phyloP scores from a whole-genome alignment of 208 protist genomes.

The Acanthamoeba lenticulata region DNA sequence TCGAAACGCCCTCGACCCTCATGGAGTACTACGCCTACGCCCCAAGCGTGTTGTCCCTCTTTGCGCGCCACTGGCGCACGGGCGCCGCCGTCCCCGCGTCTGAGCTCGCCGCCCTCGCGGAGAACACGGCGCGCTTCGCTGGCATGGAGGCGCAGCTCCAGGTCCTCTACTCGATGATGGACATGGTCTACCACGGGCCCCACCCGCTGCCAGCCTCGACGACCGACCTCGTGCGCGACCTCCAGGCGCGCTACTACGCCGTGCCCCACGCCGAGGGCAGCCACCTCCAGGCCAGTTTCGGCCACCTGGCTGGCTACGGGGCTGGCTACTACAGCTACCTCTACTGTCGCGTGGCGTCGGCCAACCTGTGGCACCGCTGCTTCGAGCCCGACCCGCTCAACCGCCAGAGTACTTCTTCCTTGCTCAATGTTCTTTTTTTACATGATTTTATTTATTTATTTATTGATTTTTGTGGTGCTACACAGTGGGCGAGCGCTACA shows the following conservation, averaged over 20 bases:
- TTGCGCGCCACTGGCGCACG: constrained; percentile 68
- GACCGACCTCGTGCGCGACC: constrained; percentile 13
- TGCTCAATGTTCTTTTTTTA: background rate
- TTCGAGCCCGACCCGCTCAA: constrained; percentile 14
- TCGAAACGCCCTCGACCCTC: constrained; percentile 74
- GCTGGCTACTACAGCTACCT: constrained; percentile 79
- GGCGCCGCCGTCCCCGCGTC: constrained; percentile 15
- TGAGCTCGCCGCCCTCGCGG: background rate
- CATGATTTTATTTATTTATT: background rate
- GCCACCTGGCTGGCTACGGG: constrained; percentile 71
- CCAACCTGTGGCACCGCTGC: constrained; percentile 39
- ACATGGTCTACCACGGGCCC: background rate
- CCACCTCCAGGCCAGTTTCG: constrained; percentile 1
- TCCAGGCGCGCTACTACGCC: constrained; percentile 15
- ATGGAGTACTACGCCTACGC: constrained; percentile 76
- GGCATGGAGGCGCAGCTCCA: constrained; percentile 54
- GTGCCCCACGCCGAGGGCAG: constrained; percentile 34
- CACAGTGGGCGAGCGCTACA: constrained; percentile 46
- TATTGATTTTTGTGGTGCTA: background rate
- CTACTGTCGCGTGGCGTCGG: constrained; percentile 40
- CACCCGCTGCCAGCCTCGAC: constrained; percentile 51
- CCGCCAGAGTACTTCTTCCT: background rate
- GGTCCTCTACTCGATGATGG: constrained; percentile 56
- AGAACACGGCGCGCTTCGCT: background rate
- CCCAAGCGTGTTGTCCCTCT: constrained; percentile 63